phyloP scores from a whole-genome alignment of 1,284 basidiomycete genomes.

The Porodaedalea pini region DNA sequence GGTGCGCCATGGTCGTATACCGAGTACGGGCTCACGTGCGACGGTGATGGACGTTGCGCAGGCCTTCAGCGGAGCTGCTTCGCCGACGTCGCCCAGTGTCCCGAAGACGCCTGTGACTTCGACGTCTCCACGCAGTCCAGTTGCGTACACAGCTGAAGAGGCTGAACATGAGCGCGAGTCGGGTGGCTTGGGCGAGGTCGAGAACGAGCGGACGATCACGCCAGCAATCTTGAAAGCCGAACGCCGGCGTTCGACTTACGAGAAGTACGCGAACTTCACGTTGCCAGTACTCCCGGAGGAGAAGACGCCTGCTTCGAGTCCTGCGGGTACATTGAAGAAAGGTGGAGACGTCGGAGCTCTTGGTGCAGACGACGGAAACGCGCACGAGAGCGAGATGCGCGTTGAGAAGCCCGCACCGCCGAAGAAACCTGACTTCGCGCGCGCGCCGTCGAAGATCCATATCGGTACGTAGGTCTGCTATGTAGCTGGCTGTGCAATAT shows the following conservation, averaged over 20 bases:
- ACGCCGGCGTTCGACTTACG: constrained; percentile 61
- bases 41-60: constrained; percentile 77
- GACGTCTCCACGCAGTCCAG: not conserved
- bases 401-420: constrained; percentile 10
- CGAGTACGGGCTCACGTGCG: constrained; percentile 64
- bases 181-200: constrained; percentile 26
- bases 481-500: not conserved
- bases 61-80: constrained; percentile 35
- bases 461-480: constrained; percentile 17
- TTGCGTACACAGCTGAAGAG: constrained; percentile 14
- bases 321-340: constrained; percentile 49
- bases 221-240: constrained; percentile 35
- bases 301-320: constrained; percentile 55
- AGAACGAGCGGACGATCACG: constrained; percentile 15
- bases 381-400: not conserved
- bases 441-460: constrained; percentile 7
- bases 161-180: constrained; percentile 17
- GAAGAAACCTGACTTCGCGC: constrained; percentile 9
- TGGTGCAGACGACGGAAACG: constrained; percentile 8
- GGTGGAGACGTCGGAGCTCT: constrained; percentile 25
- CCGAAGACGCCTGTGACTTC: constrained; percentile 18
- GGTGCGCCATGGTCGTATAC: constrained; percentile 48
- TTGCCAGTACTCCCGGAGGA: constrained; percentile 68
- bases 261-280: constrained; percentile 56
- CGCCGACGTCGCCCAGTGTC: constrained; percentile 12